A percentile compares a stretch with the other conserved stretches of the same genome.
Evolutionary conservation across 495 filamentous ascomycete genomes (phyloP).

Genomic region (Astrothelium macrocarpum): DNA sequence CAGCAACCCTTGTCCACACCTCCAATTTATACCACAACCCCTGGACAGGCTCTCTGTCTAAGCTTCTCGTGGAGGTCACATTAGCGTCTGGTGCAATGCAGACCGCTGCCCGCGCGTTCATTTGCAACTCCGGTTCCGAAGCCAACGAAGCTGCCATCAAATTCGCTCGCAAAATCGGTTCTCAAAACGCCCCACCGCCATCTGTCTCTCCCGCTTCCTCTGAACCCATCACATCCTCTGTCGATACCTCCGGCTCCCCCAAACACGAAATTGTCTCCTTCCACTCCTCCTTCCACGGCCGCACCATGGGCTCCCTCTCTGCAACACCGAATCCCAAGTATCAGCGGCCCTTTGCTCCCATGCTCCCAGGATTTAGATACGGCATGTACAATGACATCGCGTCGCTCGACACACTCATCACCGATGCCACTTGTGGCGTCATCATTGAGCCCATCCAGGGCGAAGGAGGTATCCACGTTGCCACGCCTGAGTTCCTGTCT

Average conservation of each 20-base stretch:
- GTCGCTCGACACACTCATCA: constrained; percentile 61
- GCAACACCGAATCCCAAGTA: constrained; percentile 99
- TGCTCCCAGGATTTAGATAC: constrained; percentile 88
- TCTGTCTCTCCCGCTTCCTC: constrained; percentile 9
- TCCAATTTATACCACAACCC: constrained; percentile 95
- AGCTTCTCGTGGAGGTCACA: constrained; percentile 74
- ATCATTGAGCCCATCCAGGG: constrained; percentile 97
- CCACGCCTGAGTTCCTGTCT: constrained; percentile 66
- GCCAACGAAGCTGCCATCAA: constrained; percentile 98
- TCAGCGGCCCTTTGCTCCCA: constrained; percentile 85
- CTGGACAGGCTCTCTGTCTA: constrained; percentile 80
- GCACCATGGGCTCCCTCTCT: constrained; percentile 84
- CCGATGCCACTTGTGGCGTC: constrained; percentile 81
- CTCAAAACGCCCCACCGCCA: constrained; percentile 57
- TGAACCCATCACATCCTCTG: neutral
- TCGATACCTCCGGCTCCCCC: neutral
- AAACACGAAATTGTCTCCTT: constrained; percentile 87
- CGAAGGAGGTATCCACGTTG: constrained; percentile 85
- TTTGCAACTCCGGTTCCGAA: constrained; percentile 90
- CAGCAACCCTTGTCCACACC: constrained; percentile 71
- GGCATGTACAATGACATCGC: constrained; percentile 75
- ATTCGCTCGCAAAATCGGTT: constrained; percentile 85
- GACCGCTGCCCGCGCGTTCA: constrained; percentile 69
- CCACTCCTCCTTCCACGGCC: constrained; percentile 84
- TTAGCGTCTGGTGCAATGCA: constrained; percentile 67